These are phyloP conservation scores for Boletellus ananiceps DNA, from an alignment of 768 basidiomycete species.

Conservation along the genomic window DNA sequence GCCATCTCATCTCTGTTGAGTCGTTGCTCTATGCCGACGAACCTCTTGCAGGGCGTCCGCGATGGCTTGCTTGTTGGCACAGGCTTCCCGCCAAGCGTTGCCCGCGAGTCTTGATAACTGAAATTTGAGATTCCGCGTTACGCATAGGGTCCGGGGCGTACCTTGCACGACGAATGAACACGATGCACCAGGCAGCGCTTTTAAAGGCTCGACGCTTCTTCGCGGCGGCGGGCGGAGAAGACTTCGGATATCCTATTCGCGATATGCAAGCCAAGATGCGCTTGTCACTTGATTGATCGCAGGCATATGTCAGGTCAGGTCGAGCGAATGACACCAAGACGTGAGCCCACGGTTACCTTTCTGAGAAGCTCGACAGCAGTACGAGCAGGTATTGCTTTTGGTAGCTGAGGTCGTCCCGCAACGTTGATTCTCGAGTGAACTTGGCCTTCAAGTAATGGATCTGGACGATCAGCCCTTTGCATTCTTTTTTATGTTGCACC, in stretches of 20 bases:
- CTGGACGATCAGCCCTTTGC: conserved; percentile 87
- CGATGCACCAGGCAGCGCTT: conserved; percentile 48
- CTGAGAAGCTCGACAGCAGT: conserved; percentile 66
- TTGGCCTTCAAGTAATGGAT: conserved; percentile 91
- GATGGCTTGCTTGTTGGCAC: conserved; percentile 56
- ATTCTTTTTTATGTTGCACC: conserved; percentile 75
- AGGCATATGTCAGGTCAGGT: conserved; percentile 2
- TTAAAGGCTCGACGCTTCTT: conserved; percentile 51
- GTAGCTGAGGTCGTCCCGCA: conserved; percentile 71
- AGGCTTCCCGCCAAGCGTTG: conserved; percentile 59
- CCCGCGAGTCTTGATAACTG: conserved; percentile 49
- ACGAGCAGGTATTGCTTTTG: conserved; percentile 87
- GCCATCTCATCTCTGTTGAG: conserved; percentile 7
- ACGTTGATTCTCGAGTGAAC: conserved; percentile 76
- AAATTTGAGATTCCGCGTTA: background rate
- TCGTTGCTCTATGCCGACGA: conserved; percentile 43
- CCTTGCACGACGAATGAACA: conserved; percentile 66
- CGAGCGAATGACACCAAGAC: background rate
- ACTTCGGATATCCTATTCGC: conserved; percentile 58
- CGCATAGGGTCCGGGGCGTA: conserved; percentile 32
- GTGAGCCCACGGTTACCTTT: conserved; percentile 43
- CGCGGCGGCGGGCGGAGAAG: conserved; percentile 36
- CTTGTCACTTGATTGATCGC: conserved; percentile 45
- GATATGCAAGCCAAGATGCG: conserved; percentile 75
- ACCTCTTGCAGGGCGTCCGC: conserved; percentile 68